Conservation (phyloP, 768 basidiomycete genomes). For the Hericium alpestre region DNA sequence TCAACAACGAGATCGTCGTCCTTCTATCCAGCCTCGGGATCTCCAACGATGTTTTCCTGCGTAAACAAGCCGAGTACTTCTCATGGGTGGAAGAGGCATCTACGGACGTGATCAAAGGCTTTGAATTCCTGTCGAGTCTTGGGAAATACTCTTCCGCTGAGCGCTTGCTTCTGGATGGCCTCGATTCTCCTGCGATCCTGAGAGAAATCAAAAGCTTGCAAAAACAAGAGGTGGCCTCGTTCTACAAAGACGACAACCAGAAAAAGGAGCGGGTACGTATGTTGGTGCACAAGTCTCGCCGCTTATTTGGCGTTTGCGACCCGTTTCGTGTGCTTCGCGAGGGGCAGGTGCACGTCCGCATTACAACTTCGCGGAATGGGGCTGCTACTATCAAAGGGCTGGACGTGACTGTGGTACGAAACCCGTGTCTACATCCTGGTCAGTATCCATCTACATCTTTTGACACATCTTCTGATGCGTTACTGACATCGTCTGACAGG, state of each 20-base stretch:
- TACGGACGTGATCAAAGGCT: constrained; percentile 33
- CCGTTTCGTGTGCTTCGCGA: constrained; percentile 52
- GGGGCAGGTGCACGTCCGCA: constrained; percentile 53
- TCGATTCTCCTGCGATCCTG: constrained; percentile 33
- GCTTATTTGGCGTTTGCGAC: constrained; percentile 60
- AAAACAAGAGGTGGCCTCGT: constrained; percentile 37
- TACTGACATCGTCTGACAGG: constrained; percentile 22
- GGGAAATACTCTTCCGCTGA: constrained; percentile 41
- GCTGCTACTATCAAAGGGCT: constrained; percentile 45
- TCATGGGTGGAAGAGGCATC: constrained; percentile 46
- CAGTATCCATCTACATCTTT: not conserved
- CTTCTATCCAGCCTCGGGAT: constrained; percentile 56
- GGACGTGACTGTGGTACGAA: constrained; percentile 54
- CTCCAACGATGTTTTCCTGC: constrained; percentile 38
- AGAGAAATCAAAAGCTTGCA: constrained; percentile 34
- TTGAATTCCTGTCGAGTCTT: constrained; percentile 47
- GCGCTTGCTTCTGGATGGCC: constrained; percentile 41
- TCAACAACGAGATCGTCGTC: constrained; percentile 63
- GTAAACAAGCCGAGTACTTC: constrained; percentile 50
- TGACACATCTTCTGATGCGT: not conserved
- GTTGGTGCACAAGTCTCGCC: constrained; percentile 50
- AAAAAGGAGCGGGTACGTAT: constrained; percentile 46
- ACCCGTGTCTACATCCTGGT: constrained; percentile 65
- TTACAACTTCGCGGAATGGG: constrained; percentile 41
- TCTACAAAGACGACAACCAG: constrained; percentile 34